Evolutionary conservation across 192 early-diverging fungal genomes (phyloP).

Genomic region (Coemansia sp.): DNA sequence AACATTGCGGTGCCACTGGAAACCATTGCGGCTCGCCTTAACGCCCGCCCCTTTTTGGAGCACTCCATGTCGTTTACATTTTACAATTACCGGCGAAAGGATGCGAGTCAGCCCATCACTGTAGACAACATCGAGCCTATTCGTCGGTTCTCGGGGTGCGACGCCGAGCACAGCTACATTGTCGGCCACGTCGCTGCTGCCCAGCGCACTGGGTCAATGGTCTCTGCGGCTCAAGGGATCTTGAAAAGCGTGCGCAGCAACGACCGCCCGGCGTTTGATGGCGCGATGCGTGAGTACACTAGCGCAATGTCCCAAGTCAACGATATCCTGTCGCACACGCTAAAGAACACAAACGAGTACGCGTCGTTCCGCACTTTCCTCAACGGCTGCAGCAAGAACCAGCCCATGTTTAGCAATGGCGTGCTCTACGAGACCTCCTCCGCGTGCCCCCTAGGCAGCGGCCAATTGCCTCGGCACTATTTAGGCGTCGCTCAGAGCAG

Average conservation of each 20-base stretch:
- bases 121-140: conserved; percentile 77
- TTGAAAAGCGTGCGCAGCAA: conserved; percentile 54
- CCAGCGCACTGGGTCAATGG: conserved; percentile 63
- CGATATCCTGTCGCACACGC: conserved; percentile 76
- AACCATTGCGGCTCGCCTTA: conserved; percentile 66
- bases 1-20: conserved; percentile 77
- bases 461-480: conserved; percentile 40
- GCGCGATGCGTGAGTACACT: conserved; percentile 55
- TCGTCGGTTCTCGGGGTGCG: conserved; percentile 71
- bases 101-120: conserved; percentile 53
- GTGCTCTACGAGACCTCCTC: conserved; percentile 78
- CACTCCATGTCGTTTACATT: conserved; percentile 73
- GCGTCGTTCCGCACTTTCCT: conserved; percentile 89
- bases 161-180: conserved; percentile 79
- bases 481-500: conserved; percentile 85
- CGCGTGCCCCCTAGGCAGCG: not conserved
- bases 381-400: conserved; percentile 76
- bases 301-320: conserved; percentile 69
- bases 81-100: conserved; percentile 81
- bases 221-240: conserved; percentile 59
- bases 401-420: conserved; percentile 88
- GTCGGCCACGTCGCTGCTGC: conserved; percentile 89
- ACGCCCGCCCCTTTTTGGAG: conserved; percentile 75
- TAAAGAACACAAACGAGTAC: conserved; percentile 70
- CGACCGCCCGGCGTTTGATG: conserved; percentile 64